Percentiles rank a stretch among this genome's conserved stretches.
Evolutionary conservation across 75 land plant genomes (phyloP).

Genomic region (Gnetum montanum): DNA sequence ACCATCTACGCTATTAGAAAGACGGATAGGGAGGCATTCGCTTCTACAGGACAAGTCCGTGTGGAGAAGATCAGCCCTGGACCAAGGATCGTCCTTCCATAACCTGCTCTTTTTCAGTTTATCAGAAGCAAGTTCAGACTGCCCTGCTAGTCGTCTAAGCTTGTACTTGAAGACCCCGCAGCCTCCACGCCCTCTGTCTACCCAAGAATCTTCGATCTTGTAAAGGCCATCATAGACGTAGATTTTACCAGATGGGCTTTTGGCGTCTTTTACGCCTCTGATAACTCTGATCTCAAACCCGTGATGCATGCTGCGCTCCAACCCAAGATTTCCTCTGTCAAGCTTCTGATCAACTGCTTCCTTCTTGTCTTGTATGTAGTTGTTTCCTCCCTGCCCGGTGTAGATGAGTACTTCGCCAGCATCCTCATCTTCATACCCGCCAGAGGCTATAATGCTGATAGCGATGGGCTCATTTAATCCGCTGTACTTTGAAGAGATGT

Average conservation of each 20-base stretch:
- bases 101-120: slow-evolving; percentile 26
- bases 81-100: slow-evolving; percentile 19
- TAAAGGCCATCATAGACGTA: slow-evolving; percentile 89
- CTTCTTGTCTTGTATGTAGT: neutral
- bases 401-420: slow-evolving; percentile 16
- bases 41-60: slow-evolving; percentile 45
- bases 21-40: slow-evolving; percentile 31
- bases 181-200: slow-evolving; percentile 54
- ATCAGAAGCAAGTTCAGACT: slow-evolving; percentile 45
- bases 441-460: slow-evolving; percentile 14
- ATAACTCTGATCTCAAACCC: slow-evolving; percentile 75
- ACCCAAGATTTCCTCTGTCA: slow-evolving; percentile 60
- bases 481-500: slow-evolving; percentile 5
- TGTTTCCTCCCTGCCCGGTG: slow-evolving; percentile 28
- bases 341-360: slow-evolving; percentile 36
- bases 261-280: slow-evolving; percentile 38
- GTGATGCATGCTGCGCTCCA: slow-evolving; percentile 51
- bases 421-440: slow-evolving; percentile 24
- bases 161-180: slow-evolving; percentile 65
- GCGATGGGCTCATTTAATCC: slow-evolving; percentile 11
- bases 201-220: slow-evolving; percentile 36
- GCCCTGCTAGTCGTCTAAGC: slow-evolving; percentile 43
- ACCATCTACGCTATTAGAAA: slow-evolving; percentile 53
- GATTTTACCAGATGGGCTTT: slow-evolving; percentile 33
- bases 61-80: slow-evolving; percentile 28